phyloP scores from a whole-genome alignment of 768 basidiomycete species.

The Psilocybe azurescens region DNA sequence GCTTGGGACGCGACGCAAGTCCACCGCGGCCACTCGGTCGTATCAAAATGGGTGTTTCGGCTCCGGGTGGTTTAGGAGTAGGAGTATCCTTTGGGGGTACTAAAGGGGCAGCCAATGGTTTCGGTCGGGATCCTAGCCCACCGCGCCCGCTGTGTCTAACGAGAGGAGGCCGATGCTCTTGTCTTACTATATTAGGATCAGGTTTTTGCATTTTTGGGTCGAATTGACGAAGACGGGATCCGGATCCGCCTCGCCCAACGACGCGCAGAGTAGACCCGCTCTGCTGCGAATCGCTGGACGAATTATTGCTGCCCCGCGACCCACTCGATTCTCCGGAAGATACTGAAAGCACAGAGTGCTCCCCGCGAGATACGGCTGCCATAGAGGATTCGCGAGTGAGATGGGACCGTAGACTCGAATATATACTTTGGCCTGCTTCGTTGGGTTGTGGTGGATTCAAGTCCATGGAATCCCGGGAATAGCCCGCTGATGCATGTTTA shows the following conservation, averaged over 20 bases:
- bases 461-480: background rate
- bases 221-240: slow-evolving; percentile 21
- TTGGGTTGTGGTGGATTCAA: background rate
- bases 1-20: background rate
- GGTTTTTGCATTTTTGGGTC: slow-evolving; percentile 6
- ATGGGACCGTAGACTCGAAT: background rate
- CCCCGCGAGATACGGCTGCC: background rate
- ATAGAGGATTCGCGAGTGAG: background rate
- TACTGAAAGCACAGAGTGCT: background rate
- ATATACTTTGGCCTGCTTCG: background rate
- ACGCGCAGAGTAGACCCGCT: slow-evolving; percentile 18
- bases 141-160: slow-evolving; percentile 22
- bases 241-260: slow-evolving; percentile 25
- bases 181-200: background rate
- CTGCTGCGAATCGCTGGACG: slow-evolving; percentile 16
- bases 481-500: background rate
- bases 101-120: slow-evolving; percentile 13
- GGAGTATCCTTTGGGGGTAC: slow-evolving; percentile 1
- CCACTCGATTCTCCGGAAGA: background rate
- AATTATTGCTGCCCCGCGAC: background rate
- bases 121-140: slow-evolving; percentile 24
- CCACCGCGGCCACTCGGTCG: slow-evolving; percentile 18
- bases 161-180: background rate
- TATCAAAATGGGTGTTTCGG: background rate
- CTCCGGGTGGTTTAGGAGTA: background rate